Evolutionary conservation across 306 rosid genomes (phyloP).

Genomic region (Sophora flavescens): DNA sequence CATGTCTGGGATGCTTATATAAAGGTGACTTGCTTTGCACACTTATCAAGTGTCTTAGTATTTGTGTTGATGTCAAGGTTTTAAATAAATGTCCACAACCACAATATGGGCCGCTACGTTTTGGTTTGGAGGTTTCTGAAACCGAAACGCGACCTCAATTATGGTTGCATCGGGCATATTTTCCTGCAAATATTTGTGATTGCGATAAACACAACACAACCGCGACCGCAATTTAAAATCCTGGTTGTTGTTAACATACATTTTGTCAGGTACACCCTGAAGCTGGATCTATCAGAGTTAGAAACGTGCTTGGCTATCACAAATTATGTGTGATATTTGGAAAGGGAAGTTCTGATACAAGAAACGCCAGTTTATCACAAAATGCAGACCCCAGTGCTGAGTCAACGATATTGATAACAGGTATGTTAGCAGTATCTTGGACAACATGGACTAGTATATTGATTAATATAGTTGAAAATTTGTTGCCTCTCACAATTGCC

Average conservation of each 20-base stretch:
- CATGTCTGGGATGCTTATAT: conserved; percentile 71
- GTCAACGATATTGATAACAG: conserved; percentile 49
- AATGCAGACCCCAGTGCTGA: conserved; percentile 51
- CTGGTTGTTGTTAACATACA: conserved; percentile 43
- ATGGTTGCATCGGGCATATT: too few relatives aligned
- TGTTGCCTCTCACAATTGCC: neutral
- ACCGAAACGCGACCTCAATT: too few relatives aligned
- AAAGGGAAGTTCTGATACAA: conserved; percentile 62
- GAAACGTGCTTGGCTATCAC: conserved; percentile 68
- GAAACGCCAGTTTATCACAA: conserved; percentile 60
- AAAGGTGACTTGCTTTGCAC: conserved; percentile 56
- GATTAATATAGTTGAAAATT: neutral
- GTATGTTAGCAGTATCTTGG: conserved; percentile 45
- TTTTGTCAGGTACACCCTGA: conserved; percentile 72
- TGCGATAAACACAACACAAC: too few relatives aligned
- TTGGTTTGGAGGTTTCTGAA: too few relatives aligned
- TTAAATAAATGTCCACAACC: too few relatives aligned
- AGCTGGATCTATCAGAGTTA: conserved; percentile 75
- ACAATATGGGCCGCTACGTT: too few relatives aligned
- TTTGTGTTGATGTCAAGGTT: too few relatives aligned
- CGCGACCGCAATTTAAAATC: too few relatives aligned
- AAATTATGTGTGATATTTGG: conserved; percentile 70
- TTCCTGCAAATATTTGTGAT: too few relatives aligned
- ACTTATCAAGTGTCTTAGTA: conserved; percentile 1
- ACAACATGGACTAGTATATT: neutral